Evolutionary conservation across 2,329 filamentous ascomycete species (phyloP).

Genomic region (Fusarium irregulare): DNA sequence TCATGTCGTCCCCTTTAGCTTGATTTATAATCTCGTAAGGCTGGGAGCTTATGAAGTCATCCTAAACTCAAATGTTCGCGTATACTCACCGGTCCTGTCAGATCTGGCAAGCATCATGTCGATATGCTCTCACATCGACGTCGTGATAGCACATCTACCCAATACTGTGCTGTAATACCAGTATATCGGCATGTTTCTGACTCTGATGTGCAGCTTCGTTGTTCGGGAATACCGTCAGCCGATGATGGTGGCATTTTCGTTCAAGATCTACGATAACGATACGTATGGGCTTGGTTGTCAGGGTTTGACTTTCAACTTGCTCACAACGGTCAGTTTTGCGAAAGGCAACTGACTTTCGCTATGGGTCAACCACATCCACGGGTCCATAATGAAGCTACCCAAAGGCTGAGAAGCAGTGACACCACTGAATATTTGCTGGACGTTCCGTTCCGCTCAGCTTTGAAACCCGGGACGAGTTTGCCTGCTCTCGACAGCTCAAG

Average conservation of each 20-base stretch:
- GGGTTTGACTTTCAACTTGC: constrained; percentile 2
- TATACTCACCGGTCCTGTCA: constrained; percentile 17
- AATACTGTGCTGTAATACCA: background rate
- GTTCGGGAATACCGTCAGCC: constrained; percentile 6
- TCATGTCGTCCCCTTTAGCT: constrained; percentile 1
- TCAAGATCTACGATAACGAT: background rate
- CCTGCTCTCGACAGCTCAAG: background rate
- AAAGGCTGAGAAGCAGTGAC: constrained; percentile 5
- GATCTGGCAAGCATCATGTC: background rate
- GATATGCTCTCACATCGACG: constrained; percentile 3
- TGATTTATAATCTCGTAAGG: background rate
- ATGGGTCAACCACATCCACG: constrained; percentile 3
- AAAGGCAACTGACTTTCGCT: background rate
- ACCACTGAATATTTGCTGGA: constrained; percentile 4
- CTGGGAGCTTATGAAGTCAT: constrained; percentile 28
- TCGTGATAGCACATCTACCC: background rate
- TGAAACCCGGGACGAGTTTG: background rate
- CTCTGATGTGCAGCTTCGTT: constrained; percentile 12
- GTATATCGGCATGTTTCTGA: constrained; percentile 22
- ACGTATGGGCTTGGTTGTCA: background rate
- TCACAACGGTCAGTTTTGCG: constrained; percentile 12
- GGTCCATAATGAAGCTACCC: constrained; percentile 4
- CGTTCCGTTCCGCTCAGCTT: constrained; percentile 10
- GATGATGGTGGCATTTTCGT: constrained; percentile 5
- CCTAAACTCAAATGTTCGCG: constrained; percentile 14